Percentiles rank a stretch among this genome's conserved stretches.
phyloP scores from a whole-genome alignment of 768 basidiomycete genomes.

The Russula olivacea region DNA sequence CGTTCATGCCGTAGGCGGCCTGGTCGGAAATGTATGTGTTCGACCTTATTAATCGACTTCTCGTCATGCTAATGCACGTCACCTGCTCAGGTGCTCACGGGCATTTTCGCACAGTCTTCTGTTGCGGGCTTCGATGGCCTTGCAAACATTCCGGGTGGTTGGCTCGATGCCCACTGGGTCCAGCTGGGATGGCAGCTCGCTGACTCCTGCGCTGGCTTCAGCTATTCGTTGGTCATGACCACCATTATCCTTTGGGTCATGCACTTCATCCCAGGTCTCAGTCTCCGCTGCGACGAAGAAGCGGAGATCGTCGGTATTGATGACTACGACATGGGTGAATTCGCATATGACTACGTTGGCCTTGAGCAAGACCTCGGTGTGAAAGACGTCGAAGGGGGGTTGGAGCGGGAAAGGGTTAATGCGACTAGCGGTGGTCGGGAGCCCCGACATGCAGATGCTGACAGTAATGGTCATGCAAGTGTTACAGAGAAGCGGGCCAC shows the following conservation, averaged over 20 bases:
- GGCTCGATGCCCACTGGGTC: conserved; percentile 36
- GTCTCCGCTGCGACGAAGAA: conserved; percentile 33
- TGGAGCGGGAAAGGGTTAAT: conserved; percentile 22
- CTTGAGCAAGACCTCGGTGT: conserved; percentile 36
- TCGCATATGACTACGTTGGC: conserved; percentile 81
- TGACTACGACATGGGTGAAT: conserved; percentile 86
- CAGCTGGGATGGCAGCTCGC: conserved; percentile 46
- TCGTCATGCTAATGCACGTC: background rate
- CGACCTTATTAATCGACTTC: background rate
- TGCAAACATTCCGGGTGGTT: conserved; percentile 42
- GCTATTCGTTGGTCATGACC: conserved; percentile 35
- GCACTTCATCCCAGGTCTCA: conserved; percentile 41
- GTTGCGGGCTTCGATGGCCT: conserved; percentile 46
- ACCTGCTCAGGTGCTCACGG: conserved; percentile 28
- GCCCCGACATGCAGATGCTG: conserved; percentile 16
- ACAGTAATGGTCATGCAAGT: conserved; percentile 6
- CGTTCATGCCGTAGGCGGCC: conserved; percentile 70
- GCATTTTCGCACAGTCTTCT: conserved; percentile 31
- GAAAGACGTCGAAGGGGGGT: conserved; percentile 17
- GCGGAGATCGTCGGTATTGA: conserved; percentile 49
- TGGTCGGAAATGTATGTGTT: conserved; percentile 56
- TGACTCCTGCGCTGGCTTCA: conserved; percentile 30
- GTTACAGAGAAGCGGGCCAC: conserved; percentile 3
- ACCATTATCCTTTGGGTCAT: conserved; percentile 39
- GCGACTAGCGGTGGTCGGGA: conserved; percentile 23